phyloP scores from a whole-genome alignment of 768 basidiomycete genomes.

The Rhizopogon sp. region DNA sequence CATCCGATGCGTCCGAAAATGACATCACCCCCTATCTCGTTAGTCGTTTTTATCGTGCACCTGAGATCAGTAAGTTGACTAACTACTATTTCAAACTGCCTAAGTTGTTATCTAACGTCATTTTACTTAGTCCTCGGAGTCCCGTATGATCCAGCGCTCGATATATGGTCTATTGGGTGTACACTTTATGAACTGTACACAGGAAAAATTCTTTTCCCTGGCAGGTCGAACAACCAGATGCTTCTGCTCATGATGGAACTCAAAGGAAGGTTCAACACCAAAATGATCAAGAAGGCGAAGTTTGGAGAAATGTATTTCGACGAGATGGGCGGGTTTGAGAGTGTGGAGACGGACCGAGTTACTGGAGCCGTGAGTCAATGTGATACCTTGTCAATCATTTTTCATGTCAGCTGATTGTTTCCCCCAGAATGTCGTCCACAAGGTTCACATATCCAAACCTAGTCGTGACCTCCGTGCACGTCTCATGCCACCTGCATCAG shows the following conservation, averaged over 20 bases:
- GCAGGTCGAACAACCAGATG: conserved; percentile 97
- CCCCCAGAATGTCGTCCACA: conserved; percentile 72
- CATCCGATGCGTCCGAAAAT: conserved; percentile 89
- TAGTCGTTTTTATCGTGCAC: conserved; percentile 95
- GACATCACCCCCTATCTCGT: conserved; percentile 98
- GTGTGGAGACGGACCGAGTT: conserved; percentile 77
- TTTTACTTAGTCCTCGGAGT: conserved; percentile 74
- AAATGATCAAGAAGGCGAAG: conserved; percentile 91
- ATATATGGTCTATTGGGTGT: conserved; percentile 97
- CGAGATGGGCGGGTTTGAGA: conserved; percentile 83
- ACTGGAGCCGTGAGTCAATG: conserved; percentile 68
- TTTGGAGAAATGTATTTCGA: conserved; percentile 94
- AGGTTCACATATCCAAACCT: conserved; percentile 81
- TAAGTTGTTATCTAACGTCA: conserved; percentile 12
- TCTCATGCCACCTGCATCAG: conserved; percentile 72
- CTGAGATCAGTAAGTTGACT: conserved; percentile 83
- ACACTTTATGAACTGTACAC: conserved; percentile 96
- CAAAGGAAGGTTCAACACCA: conserved; percentile 88
- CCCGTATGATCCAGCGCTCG: conserved; percentile 90
- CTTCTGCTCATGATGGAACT: conserved; percentile 96
- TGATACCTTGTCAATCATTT: conserved; percentile 1
- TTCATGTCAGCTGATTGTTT: conserved; percentile 15
- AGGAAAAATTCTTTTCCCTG: conserved; percentile 96
- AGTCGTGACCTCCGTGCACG: conserved; percentile 75
- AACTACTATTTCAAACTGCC: background rate